A percentile compares a stretch with the other conserved stretches of the same genome.
phyloP scores from a whole-genome alignment of 2,329 filamentous ascomycete genomes.

The Aotearoamyces nothofagi region DNA sequence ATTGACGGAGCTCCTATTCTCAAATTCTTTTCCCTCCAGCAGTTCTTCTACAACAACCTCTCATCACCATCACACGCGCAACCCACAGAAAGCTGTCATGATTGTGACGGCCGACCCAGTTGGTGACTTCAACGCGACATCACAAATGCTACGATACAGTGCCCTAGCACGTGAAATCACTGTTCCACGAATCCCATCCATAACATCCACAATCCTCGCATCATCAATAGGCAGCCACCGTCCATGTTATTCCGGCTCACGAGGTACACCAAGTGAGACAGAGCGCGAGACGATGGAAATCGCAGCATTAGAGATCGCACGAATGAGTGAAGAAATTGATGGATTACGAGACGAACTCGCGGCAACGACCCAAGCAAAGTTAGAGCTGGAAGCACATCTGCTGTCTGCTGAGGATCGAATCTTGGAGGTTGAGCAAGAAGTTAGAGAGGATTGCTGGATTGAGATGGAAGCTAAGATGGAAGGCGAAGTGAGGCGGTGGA shows the following conservation, averaged over 20 bases:
- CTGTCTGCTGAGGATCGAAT: constrained; percentile 50
- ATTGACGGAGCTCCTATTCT: constrained; percentile 70
- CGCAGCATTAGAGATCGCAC: constrained; percentile 65
- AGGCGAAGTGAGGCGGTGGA: constrained; percentile 68
- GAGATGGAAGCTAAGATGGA: constrained; percentile 74
- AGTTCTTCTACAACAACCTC: constrained; percentile 6
- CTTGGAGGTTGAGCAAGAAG: constrained; percentile 59
- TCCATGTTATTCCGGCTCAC: constrained; percentile 1
- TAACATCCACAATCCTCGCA: constrained; percentile 50
- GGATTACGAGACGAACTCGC: constrained; percentile 54
- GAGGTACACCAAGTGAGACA: constrained; percentile 21
- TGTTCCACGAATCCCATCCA: constrained; percentile 73
- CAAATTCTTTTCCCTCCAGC: constrained; percentile 57
- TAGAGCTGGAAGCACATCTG: constrained; percentile 59
- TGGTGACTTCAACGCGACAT: constrained; percentile 93
- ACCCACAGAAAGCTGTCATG: constrained; percentile 84
- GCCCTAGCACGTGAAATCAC: constrained; percentile 87
- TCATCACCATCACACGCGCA: constrained; percentile 30
- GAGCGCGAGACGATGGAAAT: constrained; percentile 65
- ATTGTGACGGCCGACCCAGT: constrained; percentile 87
- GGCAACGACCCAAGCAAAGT: constrained; percentile 53
- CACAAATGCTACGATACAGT: constrained; percentile 88
- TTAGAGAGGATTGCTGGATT: constrained; percentile 75
- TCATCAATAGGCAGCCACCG: constrained; percentile 3
- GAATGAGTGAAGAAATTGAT: constrained; percentile 67